These are phyloP conservation scores for Lactarius quietus DNA, from an alignment of 768 basidiomycete species.

Conservation along the genomic window DNA sequence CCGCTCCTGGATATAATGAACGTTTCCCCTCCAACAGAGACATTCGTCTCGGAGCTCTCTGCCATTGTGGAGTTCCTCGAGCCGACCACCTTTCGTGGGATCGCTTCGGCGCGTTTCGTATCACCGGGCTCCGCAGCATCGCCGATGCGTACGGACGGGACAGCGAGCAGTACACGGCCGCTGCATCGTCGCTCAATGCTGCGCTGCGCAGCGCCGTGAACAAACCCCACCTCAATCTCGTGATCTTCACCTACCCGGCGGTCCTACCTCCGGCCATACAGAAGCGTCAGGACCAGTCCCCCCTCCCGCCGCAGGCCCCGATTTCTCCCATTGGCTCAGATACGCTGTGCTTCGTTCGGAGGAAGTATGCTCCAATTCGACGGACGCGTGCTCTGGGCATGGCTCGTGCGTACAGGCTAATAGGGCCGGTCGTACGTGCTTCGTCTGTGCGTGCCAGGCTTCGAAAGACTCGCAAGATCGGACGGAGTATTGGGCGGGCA, in stretches of 20 bases:
- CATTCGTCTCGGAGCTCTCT: slow-evolving; percentile 41
- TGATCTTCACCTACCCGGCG: slow-evolving; percentile 48
- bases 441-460: slow-evolving; percentile 42
- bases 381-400: slow-evolving; percentile 63
- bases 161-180: slow-evolving; percentile 54
- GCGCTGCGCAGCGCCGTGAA: slow-evolving; percentile 44
- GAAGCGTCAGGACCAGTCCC: slow-evolving; percentile 41
- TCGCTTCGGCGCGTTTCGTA: slow-evolving; percentile 59
- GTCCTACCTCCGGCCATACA: slow-evolving; percentile 15
- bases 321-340: slow-evolving; percentile 53
- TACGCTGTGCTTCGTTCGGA: slow-evolving; percentile 59
- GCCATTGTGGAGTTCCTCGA: slow-evolving; percentile 54
- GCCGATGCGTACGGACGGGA: slow-evolving; percentile 44
- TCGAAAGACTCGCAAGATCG: slow-evolving; percentile 53
- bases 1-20: slow-evolving; percentile 42
- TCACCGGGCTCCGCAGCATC: slow-evolving; percentile 49
- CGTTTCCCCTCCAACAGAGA: slow-evolving; percentile 36
- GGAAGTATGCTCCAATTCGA: slow-evolving; percentile 57
- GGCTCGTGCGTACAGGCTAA: slow-evolving; percentile 61
- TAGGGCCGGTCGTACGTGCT: slow-evolving; percentile 55
- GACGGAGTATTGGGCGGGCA: slow-evolving; percentile 69
- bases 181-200: slow-evolving; percentile 44
- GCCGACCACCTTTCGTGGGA: slow-evolving; percentile 40
- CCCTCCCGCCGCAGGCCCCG: slow-evolving; percentile 46
- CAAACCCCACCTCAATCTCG: slow-evolving; percentile 44